Evolutionary conservation across 768 basidiomycete species (phyloP).

Genomic region (Rhodotorula sphaerocarpa): DNA sequence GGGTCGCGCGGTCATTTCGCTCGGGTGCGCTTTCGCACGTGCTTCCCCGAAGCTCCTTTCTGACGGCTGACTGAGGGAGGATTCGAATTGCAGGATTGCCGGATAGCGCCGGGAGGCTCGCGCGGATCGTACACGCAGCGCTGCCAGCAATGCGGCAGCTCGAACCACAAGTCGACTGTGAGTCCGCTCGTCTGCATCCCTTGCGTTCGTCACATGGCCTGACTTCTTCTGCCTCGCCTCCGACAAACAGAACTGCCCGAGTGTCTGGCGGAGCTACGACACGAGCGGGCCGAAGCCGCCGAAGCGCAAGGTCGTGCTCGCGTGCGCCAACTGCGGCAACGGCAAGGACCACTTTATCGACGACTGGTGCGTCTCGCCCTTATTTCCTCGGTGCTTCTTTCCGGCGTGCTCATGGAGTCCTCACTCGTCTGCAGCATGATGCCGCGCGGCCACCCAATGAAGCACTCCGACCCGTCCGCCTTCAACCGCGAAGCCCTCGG

Average conservation of each 20-base stretch:
- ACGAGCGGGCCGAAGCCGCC: conserved; percentile 25
- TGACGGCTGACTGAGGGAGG: background rate
- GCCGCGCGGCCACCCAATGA: conserved; percentile 30
- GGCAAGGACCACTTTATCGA: conserved; percentile 33
- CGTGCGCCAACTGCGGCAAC: conserved; percentile 32
- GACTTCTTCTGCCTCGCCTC: too few species aligned
- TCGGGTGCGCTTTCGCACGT: conserved; percentile 3
- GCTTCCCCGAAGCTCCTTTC: background rate
- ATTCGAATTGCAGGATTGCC: conserved; percentile 10
- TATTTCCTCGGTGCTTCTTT: background rate
- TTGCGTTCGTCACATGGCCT: too few species aligned
- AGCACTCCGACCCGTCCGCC: conserved; percentile 24
- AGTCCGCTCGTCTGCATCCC: background rate
- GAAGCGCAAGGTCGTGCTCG: conserved; percentile 25
- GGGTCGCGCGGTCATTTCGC: conserved; percentile 33
- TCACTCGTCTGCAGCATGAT: conserved; percentile 6
- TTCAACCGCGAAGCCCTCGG: conserved; percentile 34
- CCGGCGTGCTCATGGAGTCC: background rate
- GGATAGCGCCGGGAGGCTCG: background rate
- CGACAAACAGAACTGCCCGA: conserved; percentile 33
- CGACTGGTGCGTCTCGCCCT: conserved; percentile 19
- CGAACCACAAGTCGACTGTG: conserved; percentile 15
- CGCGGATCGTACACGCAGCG: background rate
- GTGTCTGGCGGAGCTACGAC: conserved; percentile 31
- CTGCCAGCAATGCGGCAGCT: conserved; percentile 19